Conservation (phyloP, 768 basidiomycete genomes). For the Macrocybe gigantea region DNA sequence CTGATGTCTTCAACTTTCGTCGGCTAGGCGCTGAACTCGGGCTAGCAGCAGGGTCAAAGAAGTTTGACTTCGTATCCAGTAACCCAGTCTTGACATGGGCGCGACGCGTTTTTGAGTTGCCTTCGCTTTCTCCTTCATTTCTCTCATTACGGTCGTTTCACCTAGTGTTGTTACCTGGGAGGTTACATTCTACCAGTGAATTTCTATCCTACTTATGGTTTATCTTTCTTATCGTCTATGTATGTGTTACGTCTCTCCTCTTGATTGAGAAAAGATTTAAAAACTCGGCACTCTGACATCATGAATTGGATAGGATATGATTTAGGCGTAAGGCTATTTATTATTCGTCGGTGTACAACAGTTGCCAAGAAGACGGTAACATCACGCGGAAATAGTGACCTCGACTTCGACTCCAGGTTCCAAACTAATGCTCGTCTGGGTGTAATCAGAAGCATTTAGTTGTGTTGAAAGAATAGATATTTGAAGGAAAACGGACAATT, state of each 20-base stretch:
- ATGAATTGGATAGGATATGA: no score
- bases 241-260: no score
- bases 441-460: constrained; percentile 2
- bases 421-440: constrained; percentile 94
- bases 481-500: constrained; percentile 63
- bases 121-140: neutral
- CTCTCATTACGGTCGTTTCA: no score
- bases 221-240: no score
- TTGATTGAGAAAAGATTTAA: no score
- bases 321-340: no score
- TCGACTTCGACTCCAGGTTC: constrained; percentile 99
- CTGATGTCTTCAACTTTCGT: constrained; percentile 2
- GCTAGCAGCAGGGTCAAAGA: constrained; percentile 8
- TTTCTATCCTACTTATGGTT: no score
- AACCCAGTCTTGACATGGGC: neutral
- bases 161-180: no score
- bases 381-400: constrained; percentile 85
- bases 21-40: neutral
- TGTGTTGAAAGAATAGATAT: neutral
- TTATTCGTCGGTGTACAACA: no score
- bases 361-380: no score
- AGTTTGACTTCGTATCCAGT: constrained; percentile 10
- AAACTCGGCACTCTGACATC: no score
- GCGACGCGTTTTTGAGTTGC: constrained; percentile 3
- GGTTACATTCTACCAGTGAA: no score